Conservation (phyloP, 2,329 filamentous ascomycete species). For the Fusarium virguliforme region DNA sequence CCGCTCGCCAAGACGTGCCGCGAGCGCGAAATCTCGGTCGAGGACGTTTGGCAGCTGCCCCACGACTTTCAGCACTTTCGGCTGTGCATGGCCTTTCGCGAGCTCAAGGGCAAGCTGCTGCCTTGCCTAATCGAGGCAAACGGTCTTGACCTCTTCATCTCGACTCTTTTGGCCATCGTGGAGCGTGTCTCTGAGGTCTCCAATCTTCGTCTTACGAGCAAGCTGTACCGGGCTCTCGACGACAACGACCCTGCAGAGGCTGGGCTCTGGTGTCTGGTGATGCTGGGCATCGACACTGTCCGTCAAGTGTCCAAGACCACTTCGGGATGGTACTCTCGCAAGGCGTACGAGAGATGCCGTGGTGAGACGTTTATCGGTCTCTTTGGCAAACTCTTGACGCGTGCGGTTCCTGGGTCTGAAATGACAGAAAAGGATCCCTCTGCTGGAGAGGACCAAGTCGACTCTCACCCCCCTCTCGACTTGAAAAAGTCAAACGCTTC, state of each 20-base stretch:
- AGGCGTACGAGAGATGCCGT: slow-evolving; percentile 86
- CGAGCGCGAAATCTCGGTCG: slow-evolving; percentile 77
- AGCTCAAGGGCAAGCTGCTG: slow-evolving; percentile 81
- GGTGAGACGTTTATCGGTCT: slow-evolving; percentile 73
- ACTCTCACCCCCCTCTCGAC: neutral
- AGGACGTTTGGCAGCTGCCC: slow-evolving; percentile 86
- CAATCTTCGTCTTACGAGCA: slow-evolving; percentile 58
- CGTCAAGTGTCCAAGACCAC: slow-evolving; percentile 58
- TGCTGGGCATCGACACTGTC: slow-evolving; percentile 54
- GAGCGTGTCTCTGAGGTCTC: slow-evolving; percentile 58
- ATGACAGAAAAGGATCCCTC: slow-evolving; percentile 56
- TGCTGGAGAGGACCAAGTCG: neutral
- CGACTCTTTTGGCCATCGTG: slow-evolving; percentile 75
- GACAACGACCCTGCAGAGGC: slow-evolving; percentile 51
- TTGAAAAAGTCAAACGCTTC: slow-evolving; percentile 31
- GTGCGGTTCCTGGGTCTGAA: slow-evolving; percentile 59
- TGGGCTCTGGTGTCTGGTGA: slow-evolving; percentile 58
- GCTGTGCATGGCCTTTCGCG: slow-evolving; percentile 82
- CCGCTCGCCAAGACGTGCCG: slow-evolving; percentile 79
- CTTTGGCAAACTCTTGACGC: slow-evolving; percentile 58
- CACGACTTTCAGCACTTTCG: slow-evolving; percentile 86
- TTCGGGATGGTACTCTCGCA: slow-evolving; percentile 83
- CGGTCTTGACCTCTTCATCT: slow-evolving; percentile 81
- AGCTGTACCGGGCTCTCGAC: slow-evolving; percentile 57
- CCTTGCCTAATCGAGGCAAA: slow-evolving; percentile 81